Evolutionary conservation across 768 basidiomycete species (phyloP).

Genomic region (Boletales sp.): DNA sequence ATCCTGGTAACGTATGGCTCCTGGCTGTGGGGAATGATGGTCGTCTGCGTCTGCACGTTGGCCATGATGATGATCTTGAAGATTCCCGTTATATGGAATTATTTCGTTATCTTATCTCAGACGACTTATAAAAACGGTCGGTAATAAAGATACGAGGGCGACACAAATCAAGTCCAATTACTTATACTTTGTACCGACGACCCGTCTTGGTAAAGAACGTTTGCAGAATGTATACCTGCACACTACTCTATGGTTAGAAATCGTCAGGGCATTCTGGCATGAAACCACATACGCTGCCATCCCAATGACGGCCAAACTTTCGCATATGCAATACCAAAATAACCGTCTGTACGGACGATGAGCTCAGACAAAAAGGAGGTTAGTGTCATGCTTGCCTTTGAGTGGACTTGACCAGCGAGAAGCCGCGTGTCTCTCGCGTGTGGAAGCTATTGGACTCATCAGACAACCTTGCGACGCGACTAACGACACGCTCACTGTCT

Average conservation of each 20-base stretch:
- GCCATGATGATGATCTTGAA: conserved; percentile 9
- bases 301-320: conserved; percentile 70
- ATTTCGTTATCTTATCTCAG: no score
- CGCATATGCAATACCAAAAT: conserved; percentile 91
- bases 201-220: conserved; percentile 97
- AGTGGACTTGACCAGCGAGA: conserved; percentile 86
- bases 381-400: conserved; percentile 54
- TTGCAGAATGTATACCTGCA: conserved; percentile 90
- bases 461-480: neutral
- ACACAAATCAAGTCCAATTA: conserved; percentile 9
- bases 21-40: conserved; percentile 80
- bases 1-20: conserved; percentile 51
- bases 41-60: conserved; percentile 55
- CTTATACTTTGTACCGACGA: conserved; percentile 81
- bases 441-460: conserved; percentile 63
- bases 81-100: no score
- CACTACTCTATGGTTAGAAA: conserved; percentile 38
- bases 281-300: conserved; percentile 77
- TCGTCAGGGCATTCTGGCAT: neutral
- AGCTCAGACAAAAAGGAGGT: neutral
- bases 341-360: conserved; percentile 54
- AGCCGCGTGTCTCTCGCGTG: conserved; percentile 91
- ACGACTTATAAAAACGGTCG: neutral
- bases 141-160: conserved; percentile 4
- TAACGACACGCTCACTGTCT: conserved; percentile 65